Evolutionary conservation across 2,329 filamentous ascomycete genomes (phyloP), one percentile per base, ranked within the genome.

Genomic region (Cadophora malorum): DNA sequence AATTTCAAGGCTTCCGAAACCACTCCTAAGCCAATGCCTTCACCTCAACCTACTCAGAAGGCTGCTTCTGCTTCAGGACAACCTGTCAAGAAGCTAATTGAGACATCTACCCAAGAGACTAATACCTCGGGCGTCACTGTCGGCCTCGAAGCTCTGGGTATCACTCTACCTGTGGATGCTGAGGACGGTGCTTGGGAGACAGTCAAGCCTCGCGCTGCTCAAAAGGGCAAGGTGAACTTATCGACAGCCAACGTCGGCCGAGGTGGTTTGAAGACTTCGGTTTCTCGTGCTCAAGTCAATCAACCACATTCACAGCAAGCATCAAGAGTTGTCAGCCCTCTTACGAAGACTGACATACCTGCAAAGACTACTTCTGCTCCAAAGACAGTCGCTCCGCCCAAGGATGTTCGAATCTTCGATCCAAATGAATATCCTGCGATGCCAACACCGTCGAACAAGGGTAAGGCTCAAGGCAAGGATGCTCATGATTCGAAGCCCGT

Each of bases 381-480:
- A 16, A 41, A 41, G 31, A n/a, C 33, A 38, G 33, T n/a, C 1
- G 7, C n/a, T 28, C 35, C 14, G 12, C 58, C 58, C 21, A 45
- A 47, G 16, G 41, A 45, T 47, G 23, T 28, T 19, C 35, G 58
- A 61, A 12, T 61, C 23, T 61, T 61, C 41, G 58, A 61, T 14
- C 58, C 58, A 23, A 47, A 45, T n/a, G 58, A 61, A 21, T 61
- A 47, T 31, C 58, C 58, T 28, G 58, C 58, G 5, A 61, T 61
- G 35, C 58, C 41, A 7, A 38, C 55, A 16, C 55, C 33, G 38
- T 12, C 19, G 6, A 8, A 38, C 8, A 58, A 58, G 31, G 38
- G 19, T n/a, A 58, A 58, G 55, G n/a, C n/a, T 38, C 33, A 35
- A 38, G 55, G 7, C n/a, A 58, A 58, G 31, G 55, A 38, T 16